A percentile compares a stretch with the other conserved stretches of the same genome.
Conservation (phyloP, 2,329 filamentous ascomycete species). For the Monilinia fructicola region DNA sequence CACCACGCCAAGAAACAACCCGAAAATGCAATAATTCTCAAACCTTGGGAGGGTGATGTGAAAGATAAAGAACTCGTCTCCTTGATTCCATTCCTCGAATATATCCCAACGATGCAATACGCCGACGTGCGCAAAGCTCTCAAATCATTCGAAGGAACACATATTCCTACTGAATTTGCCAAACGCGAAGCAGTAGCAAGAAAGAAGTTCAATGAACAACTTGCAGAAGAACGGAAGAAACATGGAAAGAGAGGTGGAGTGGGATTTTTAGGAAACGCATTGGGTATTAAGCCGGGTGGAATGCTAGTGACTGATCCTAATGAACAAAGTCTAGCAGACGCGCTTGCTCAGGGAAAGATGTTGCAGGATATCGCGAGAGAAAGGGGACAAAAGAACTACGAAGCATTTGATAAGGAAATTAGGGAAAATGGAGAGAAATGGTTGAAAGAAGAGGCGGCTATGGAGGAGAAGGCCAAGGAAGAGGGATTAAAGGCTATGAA, state of each 20-base stretch:
- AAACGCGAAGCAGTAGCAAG: constrained; percentile 82
- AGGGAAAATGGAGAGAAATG: constrained; percentile 91
- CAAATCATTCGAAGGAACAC: constrained; percentile 83
- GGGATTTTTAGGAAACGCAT: constrained; percentile 65
- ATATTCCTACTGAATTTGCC: constrained; percentile 89
- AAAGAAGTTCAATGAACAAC: constrained; percentile 77
- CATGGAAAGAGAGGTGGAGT: constrained; percentile 57
- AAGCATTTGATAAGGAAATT: constrained; percentile 86
- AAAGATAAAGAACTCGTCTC: constrained; percentile 84
- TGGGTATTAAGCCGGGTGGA: constrained; percentile 74
- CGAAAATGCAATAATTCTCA: constrained; percentile 91
- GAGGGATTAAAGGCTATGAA: constrained; percentile 94
- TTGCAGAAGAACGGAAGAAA: constrained; percentile 67
- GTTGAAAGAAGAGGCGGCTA: constrained; percentile 87
- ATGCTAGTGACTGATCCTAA: constrained; percentile 54
- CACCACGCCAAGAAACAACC: constrained; percentile 84
- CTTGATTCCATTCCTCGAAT: constrained; percentile 95
- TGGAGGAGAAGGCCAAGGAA: constrained; percentile 85
- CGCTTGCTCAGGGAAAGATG: constrained; percentile 92
- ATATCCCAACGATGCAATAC: constrained; percentile 90
- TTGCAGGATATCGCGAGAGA: constrained; percentile 91
- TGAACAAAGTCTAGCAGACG: constrained; percentile 70
- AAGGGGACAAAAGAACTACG: constrained; percentile 85
- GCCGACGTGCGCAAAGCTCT: constrained; percentile 82
- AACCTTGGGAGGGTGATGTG: constrained; percentile 83